phyloP scores from a whole-genome alignment of 164 flowering plant genomes.

The Sedum album region DNA sequence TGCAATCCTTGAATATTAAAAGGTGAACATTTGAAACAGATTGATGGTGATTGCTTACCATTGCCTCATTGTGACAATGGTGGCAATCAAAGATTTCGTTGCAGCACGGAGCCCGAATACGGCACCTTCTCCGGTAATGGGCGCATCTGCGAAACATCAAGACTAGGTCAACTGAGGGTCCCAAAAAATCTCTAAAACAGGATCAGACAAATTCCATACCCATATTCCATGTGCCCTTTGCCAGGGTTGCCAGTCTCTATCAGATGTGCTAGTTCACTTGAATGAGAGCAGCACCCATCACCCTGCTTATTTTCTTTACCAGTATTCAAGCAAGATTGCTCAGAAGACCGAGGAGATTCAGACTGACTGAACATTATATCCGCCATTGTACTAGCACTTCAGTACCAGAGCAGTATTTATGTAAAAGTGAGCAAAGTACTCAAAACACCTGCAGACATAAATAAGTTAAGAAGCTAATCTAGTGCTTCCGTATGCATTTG shows the following conservation, averaged over 20 bases:
- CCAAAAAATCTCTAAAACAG: background rate
- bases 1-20: background rate
- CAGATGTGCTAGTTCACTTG: constrained; percentile 15
- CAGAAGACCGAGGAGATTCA: constrained; percentile 16
- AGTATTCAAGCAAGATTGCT: constrained; percentile 10
- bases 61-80: constrained; percentile 80
- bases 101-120: constrained; percentile 86
- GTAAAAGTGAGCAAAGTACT: constrained; percentile 19
- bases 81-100: constrained; percentile 80
- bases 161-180: background rate
- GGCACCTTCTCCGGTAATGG: constrained; percentile 75
- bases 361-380: constrained; percentile 15
- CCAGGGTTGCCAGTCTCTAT: constrained; percentile 20
- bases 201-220: constrained; percentile 31
- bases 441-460: constrained; percentile 42
- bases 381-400: constrained; percentile 17
- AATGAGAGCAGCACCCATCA: constrained; percentile 13
- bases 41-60: constrained; percentile 47
- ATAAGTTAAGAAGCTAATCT: constrained; percentile 25
- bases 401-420: constrained; percentile 9
- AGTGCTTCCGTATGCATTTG: constrained; percentile 20
- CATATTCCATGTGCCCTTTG: constrained; percentile 58
- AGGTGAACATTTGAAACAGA: background rate
- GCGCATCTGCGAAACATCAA: constrained; percentile 40
- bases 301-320: constrained; percentile 13